These are phyloP conservation scores for Flaveria robusta DNA, from an alignment of 129 eudicot species.

Conservation along the genomic window DNA sequence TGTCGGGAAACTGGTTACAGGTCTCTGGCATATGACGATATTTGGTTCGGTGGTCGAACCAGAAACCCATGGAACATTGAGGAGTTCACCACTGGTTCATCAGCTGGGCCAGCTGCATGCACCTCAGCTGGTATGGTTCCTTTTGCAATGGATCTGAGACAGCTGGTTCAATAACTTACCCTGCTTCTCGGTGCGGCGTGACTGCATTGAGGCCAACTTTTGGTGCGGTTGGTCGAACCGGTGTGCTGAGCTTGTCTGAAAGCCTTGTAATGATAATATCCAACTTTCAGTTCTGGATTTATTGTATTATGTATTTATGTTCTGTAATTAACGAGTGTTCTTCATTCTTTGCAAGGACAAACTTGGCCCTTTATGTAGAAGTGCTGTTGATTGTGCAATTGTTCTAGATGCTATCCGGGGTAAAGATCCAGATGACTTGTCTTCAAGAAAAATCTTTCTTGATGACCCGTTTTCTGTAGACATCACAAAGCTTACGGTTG, in stretches of 20 bases:
- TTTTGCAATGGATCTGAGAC: slow-evolving; percentile 95
- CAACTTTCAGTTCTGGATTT: background rate
- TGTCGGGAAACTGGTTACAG: slow-evolving; percentile 80
- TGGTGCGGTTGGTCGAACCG: slow-evolving; percentile 91
- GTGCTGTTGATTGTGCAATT: slow-evolving; percentile 79
- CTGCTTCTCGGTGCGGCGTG: slow-evolving; percentile 91
- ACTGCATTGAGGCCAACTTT: slow-evolving; percentile 92
- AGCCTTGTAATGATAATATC: slow-evolving; percentile 62
- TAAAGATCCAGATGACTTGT: slow-evolving; percentile 73
- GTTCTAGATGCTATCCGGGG: slow-evolving; percentile 75
- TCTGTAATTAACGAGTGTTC: background rate
- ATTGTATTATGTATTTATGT: background rate
- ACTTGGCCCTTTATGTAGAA: slow-evolving; percentile 90
- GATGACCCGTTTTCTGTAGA: slow-evolving; percentile 51
- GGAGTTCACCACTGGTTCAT: slow-evolving; percentile 88
- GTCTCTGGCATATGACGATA: slow-evolving; percentile 91
- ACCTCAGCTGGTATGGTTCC: slow-evolving; percentile 96
- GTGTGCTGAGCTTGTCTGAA: slow-evolving; percentile 92
- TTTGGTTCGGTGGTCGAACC: slow-evolving; percentile 98
- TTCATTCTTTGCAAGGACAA: slow-evolving; percentile 56
- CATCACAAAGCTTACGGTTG: slow-evolving; percentile 72
- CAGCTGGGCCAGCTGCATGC: slow-evolving; percentile 92
- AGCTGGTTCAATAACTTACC: slow-evolving; percentile 92
- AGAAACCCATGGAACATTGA: slow-evolving; percentile 98
- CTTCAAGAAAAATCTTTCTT: slow-evolving; percentile 64